Percentiles rank a stretch among this genome's conserved stretches.
phyloP scores from a whole-genome alignment of 2,329 filamentous ascomycete genomes.

The Fusarium robinianum region DNA sequence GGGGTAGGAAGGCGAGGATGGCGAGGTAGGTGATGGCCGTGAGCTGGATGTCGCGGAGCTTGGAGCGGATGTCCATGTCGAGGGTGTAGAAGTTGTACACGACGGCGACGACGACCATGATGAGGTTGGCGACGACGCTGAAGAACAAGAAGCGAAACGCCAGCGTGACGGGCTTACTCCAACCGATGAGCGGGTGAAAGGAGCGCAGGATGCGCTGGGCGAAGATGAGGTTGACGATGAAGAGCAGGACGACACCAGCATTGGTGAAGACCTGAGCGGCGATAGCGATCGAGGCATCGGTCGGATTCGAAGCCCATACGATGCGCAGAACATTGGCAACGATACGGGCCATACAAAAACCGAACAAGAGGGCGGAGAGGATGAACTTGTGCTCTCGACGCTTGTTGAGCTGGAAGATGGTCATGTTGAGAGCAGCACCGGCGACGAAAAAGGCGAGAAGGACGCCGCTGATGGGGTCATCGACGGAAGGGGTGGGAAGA shows the following conservation, averaged over 20 bases:
- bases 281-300: constrained; percentile 51
- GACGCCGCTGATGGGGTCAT: constrained; percentile 67
- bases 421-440: constrained; percentile 61
- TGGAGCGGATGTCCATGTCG: constrained; percentile 49
- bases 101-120: constrained; percentile 68
- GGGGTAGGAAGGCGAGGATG: constrained; percentile 61
- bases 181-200: constrained; percentile 71
- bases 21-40: constrained; percentile 66
- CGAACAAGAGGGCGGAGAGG: constrained; percentile 61
- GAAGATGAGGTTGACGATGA: constrained; percentile 78
- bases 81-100: constrained; percentile 72
- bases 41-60: constrained; percentile 68
- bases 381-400: constrained; percentile 61
- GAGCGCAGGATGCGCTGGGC: constrained; percentile 75
- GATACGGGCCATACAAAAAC: constrained; percentile 61
- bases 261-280: constrained; percentile 72
- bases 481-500: constrained; percentile 58
- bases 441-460: constrained; percentile 62
- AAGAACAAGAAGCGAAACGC: constrained; percentile 63
- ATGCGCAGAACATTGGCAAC: constrained; percentile 57
- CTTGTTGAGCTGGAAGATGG: constrained; percentile 57
- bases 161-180: constrained; percentile 58
- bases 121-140: constrained; percentile 61
- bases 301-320: constrained; percentile 54
- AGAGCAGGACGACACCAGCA: constrained; percentile 75